Evolutionary conservation across 495 filamentous ascomycete species (phyloP).

Genomic region (Viridothelium virens): DNA sequence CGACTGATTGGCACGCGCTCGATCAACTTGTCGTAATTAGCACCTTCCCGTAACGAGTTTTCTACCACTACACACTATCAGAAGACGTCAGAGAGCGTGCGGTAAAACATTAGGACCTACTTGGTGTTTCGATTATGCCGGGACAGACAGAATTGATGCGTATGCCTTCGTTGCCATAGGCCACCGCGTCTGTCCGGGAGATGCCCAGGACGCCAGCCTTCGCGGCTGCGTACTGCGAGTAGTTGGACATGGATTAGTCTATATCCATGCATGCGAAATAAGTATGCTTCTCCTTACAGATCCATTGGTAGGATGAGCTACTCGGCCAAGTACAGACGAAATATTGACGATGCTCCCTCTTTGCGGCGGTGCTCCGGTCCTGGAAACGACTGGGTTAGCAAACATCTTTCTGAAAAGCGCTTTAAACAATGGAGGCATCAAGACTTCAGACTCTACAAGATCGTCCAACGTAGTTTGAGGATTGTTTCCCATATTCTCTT

Average conservation of each 20-base stretch:
- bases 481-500: conserved; percentile 12
- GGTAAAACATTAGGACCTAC: not conserved
- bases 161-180: conserved; percentile 40
- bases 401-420: conserved; percentile 11
- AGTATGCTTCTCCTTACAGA: conserved; percentile 34
- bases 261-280: conserved; percentile 38
- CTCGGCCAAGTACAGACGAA: conserved; percentile 30
- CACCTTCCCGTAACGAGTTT: conserved; percentile 39
- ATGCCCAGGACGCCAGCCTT: conserved; percentile 35
- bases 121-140: not conserved
- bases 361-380: conserved; percentile 8
- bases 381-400: not conserved
- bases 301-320: conserved; percentile 18
- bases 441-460: not conserved
- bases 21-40: conserved; percentile 12
- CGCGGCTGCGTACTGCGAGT: not conserved
- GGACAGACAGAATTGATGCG: conserved; percentile 47
- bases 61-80: conserved; percentile 23
- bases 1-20: conserved; percentile 25
- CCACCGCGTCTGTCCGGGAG: conserved; percentile 42
- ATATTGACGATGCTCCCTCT: conserved; percentile 34
- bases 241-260: not conserved
- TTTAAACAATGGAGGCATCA: not conserved
- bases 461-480: not conserved
- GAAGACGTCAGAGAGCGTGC: not conserved